Evolutionary conservation across 805 yeast genomes (phyloP), one percentile per base, ranked within the genome.

Genomic region (Saccharomycodes ludwigii): DNA sequence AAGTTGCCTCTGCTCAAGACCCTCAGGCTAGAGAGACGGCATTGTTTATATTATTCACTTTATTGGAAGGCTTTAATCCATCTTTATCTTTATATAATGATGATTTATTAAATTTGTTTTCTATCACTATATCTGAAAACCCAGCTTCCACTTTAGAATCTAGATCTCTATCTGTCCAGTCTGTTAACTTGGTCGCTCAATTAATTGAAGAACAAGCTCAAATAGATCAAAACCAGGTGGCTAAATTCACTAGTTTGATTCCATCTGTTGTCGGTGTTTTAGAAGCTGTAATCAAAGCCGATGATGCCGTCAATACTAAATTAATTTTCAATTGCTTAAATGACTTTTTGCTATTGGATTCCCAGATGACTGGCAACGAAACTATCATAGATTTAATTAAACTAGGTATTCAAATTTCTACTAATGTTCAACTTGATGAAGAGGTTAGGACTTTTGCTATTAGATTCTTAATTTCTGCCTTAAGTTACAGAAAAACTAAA

Each of bases 241-340:
- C 51, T 20, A 52, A 67, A 40, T 86, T 81, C 64, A 66, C 71
- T 45, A 59, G 66, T 27, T 59, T 81, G 34, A 67, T 91, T 35
- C 94, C 96, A 31, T 59, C 71, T 18, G 78, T 88, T 74, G 79
- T 91, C 34, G 69, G 71, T 31, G 93, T 85, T 21, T 66, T 91
- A 53, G 76, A 75, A 53, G 79, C 74, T 48, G 77, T 79, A 24
- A 70, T 88, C 33, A 60, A 66, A 32, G 66, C 70, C 21, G 79
- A 72, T 44, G 96, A 91, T 50, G 59, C 73, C 21, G 84, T 73
- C 40, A 65, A 71, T 40, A 78, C 86, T 31, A 73, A 69, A 56
- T 71, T 72, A 42, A 69, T 86, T 24, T 91, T 86, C 64, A 84
- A 79, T 52, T 79, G 83, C 30, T 76, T 91, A 62, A 83, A 79